phyloP scores from a whole-genome alignment of 768 basidiomycete genomes.

The Mycena belliarum region DNA sequence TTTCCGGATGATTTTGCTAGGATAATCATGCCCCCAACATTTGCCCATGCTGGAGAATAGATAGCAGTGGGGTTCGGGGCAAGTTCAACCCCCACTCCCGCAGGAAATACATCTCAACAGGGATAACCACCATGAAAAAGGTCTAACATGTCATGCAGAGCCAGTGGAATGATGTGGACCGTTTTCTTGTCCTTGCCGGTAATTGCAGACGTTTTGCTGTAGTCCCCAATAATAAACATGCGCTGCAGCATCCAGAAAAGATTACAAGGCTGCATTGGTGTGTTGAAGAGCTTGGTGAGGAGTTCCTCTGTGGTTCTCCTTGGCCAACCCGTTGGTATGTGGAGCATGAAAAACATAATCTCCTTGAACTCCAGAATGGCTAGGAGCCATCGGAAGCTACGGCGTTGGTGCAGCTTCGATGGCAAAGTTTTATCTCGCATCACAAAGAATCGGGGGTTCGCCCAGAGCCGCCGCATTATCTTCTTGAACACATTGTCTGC shows the following conservation, averaged over 20 bases:
- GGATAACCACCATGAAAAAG: background rate
- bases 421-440: too few relatives aligned
- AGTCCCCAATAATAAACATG: background rate
- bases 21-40: background rate
- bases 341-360: too few relatives aligned
- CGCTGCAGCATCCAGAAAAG: background rate
- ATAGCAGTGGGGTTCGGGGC: background rate
- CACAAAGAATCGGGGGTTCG: too few relatives aligned
- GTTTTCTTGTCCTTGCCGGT: background rate
- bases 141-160: background rate
- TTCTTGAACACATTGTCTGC: too few relatives aligned
- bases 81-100: too few relatives aligned
- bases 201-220: background rate
- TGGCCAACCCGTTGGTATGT: background rate
- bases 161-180: background rate
- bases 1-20: background rate
- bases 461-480: too few relatives aligned
- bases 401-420: too few relatives aligned
- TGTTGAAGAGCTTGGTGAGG: too few relatives aligned
- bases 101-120: background rate
- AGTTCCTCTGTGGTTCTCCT: background rate
- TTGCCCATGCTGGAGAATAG: background rate
- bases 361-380: too few relatives aligned
- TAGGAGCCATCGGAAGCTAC: too few relatives aligned
- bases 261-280: background rate